A percentile compares a stretch with the other conserved stretches of the same genome.
phyloP scores from a whole-genome alignment of 2,329 filamentous ascomycete species.

The Colletotrichum spaethianum region DNA sequence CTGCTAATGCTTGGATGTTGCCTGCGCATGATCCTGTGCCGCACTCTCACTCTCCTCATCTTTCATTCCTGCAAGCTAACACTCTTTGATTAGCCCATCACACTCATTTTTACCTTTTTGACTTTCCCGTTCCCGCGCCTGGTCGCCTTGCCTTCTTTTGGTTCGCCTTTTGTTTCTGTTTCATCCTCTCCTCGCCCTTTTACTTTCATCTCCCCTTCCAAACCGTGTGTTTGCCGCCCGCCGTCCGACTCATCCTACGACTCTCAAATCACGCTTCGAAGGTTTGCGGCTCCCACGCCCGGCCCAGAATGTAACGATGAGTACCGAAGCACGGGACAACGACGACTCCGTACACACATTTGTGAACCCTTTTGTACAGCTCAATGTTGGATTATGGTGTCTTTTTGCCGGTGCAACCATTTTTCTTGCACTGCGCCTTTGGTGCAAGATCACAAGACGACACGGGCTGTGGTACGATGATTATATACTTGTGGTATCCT shows the following conservation, averaged over 20 bases:
- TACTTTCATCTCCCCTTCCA: background rate
- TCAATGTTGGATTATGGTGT: constrained; percentile 53
- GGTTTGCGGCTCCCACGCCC: constrained; percentile 21
- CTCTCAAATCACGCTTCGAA: background rate
- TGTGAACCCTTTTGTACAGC: constrained; percentile 48
- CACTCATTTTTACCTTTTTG: constrained; percentile 35
- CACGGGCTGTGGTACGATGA: constrained; percentile 58
- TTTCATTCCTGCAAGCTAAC: constrained; percentile 30
- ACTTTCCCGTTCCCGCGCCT: constrained; percentile 32
- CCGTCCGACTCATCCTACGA: background rate
- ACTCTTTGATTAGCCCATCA: constrained; percentile 18
- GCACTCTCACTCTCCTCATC: constrained; percentile 30
- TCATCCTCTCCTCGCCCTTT: constrained; percentile 7
- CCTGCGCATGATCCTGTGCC: constrained; percentile 22
- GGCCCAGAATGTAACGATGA: constrained; percentile 38
- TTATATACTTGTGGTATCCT: constrained; percentile 53
- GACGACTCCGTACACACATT: constrained; percentile 46
- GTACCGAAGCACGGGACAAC: constrained; percentile 42
- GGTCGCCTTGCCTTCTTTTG: constrained; percentile 34
- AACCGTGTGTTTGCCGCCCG: constrained; percentile 1
- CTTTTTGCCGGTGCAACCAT: constrained; percentile 50
- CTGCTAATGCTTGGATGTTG: constrained; percentile 1
- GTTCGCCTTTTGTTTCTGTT: constrained; percentile 37
- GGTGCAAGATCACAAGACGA: constrained; percentile 52
- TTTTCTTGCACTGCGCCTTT: constrained; percentile 51